Base-by-base conservation (phyloP, 2,329 filamentous ascomycete species). In the Aspergillus floridensis region DNA sequence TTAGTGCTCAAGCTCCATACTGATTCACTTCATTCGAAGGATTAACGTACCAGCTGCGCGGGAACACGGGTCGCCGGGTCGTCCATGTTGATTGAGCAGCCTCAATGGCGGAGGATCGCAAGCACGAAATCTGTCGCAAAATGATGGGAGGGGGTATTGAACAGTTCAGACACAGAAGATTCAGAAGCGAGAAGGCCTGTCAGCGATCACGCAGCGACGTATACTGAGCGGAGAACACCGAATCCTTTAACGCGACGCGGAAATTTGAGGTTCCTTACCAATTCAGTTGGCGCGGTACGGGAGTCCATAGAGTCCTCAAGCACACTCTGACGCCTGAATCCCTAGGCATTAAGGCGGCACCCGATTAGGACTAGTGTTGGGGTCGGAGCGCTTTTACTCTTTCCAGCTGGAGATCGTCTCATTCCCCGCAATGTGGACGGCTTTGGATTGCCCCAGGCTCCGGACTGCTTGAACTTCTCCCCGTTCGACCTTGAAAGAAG, bases 61-160 rank as follows among this genome's bases (percentile, higher is more conserved):
- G 76, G 75, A 59, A 81, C 76, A 63, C 78, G 77, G 66, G 74
- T 73, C 52, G 76, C 78, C 53, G 79, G 79, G 62, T 80, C 78
- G 64, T 78, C 76, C 78, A 81, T 80, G 59, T 59, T 77, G 66
- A 62, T 61, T 32, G 51, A 12, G 29, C 47, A 21, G 19, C 49
- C 19, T 49, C 22, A 63, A 65, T 63, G 55, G 51, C 53, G 56
- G 65, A 61, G 60, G 64, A n/a, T 56, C 16, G 12, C 24, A 47
- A 21, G 48, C 38, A 51, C 10, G 6, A 24, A 22, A 12, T 29
- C 22, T 24, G 21, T 50, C 53, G 49, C 52, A 64, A 59, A 56
- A 48, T 26, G 8, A 54, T 58, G 61, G 5, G 11, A 19, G 26
- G 29, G 29, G 8, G 50, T 41, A 63, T 63, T 46, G 52, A 61